phyloP scores from a whole-genome alignment of 2,329 filamentous ascomycete species.

The Tolypocladium album region DNA sequence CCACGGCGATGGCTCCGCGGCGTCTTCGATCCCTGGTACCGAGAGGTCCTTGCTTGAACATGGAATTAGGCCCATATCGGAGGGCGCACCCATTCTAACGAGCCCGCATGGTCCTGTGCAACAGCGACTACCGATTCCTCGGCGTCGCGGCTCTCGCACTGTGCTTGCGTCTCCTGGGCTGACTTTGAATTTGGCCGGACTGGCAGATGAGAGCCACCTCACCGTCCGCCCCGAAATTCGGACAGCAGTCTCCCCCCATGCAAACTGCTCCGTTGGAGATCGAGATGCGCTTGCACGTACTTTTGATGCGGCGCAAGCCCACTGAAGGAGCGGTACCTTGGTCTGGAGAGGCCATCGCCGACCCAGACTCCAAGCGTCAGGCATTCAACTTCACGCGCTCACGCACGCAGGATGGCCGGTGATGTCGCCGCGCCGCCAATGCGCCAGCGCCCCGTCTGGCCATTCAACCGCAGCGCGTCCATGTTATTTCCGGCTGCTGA shows the following conservation, averaged over 20 bases:
- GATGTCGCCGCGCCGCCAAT: not conserved
- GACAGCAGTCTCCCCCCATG: not conserved
- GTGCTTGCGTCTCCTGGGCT: not conserved
- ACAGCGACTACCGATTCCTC: not conserved
- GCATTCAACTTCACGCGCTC: not conserved
- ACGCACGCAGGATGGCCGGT: not conserved
- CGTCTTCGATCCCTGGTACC: not conserved
- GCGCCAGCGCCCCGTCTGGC: not conserved
- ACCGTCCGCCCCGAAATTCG: not conserved
- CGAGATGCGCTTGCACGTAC: not conserved
- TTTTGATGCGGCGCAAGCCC: not conserved
- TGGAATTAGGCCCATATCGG: not conserved
- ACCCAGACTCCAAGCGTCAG: not conserved
- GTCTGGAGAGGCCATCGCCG: not conserved
- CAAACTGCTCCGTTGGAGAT: not conserved
- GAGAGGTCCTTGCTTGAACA: not conserved
- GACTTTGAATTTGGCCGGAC: not conserved
- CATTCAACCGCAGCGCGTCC: not conserved
- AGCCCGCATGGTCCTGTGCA: no score
- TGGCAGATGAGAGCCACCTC: not conserved
- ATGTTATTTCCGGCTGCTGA: not conserved
- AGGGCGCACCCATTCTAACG: not conserved
- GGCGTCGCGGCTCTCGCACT: not conserved
- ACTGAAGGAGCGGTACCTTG: not conserved
- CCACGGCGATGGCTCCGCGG: not conserved